A percentile compares a stretch with the other conserved stretches of the same genome.
phyloP scores from a whole-genome alignment of 108 stramenopile genomes.

The Skeletonema tropicum region DNA sequence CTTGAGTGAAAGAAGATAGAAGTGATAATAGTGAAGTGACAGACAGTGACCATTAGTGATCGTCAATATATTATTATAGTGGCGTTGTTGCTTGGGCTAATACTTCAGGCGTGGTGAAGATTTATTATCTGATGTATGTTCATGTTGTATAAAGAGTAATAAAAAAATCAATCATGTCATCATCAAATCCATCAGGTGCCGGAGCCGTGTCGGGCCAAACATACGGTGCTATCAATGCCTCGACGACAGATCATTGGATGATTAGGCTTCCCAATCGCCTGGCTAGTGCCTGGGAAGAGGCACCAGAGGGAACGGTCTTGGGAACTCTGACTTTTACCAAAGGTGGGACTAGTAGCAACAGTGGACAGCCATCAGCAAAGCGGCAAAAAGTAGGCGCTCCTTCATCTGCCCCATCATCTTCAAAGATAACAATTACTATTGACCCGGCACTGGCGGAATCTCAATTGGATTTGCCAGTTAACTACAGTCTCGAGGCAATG shows the following conservation, averaged over 20 bases:
- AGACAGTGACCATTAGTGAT: no score
- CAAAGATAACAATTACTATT: conserved; percentile 36
- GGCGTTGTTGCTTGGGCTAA: neutral
- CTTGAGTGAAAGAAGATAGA: no score
- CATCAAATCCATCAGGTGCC: conserved; percentile 14
- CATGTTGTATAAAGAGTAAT: no score
- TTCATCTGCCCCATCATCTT: conserved; percentile 10
- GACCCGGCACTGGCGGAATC: conserved; percentile 31
- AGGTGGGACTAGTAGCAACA: conserved; percentile 32
- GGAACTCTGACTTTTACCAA: conserved; percentile 88
- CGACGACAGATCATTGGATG: conserved; percentile 65
- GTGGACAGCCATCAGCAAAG: conserved; percentile 26
- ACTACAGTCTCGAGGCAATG: conserved; percentile 87
- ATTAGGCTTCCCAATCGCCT: conserved; percentile 72
- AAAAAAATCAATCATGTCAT: neutral
- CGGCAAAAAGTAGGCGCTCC: conserved; percentile 23
- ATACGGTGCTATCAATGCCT: conserved; percentile 45
- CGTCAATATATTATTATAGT: no score
- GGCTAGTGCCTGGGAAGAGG: conserved; percentile 70
- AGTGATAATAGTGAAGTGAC: no score
- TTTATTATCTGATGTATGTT: neutral
- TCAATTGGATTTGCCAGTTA: conserved; percentile 64
- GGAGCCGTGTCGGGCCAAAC: conserved; percentile 46
- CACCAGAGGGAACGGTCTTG: conserved; percentile 79
- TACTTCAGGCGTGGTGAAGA: neutral